Conservation (phyloP, 441 rosid species). For the Manihot esculenta region DNA sequence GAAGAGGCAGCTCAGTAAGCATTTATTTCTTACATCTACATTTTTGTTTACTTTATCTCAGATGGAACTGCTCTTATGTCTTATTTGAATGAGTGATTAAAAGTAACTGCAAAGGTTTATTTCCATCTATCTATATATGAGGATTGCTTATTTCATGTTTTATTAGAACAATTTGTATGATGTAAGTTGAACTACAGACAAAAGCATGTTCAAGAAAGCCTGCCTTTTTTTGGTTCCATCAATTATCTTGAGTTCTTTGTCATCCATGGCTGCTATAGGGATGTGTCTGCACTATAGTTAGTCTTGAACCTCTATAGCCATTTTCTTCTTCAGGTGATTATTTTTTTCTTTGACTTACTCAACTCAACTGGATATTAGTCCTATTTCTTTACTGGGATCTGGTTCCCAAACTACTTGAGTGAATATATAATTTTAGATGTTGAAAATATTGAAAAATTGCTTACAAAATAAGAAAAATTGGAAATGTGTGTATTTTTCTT, state of each 20-base stretch:
- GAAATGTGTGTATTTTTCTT: not conserved
- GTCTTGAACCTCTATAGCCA: not conserved
- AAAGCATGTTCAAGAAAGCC: not conserved
- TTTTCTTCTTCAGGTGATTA: not conserved
- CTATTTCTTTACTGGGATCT: not conserved
- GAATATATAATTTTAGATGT: not conserved
- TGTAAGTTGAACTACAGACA: not conserved
- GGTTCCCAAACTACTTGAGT: not conserved
- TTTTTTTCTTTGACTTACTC: not conserved
- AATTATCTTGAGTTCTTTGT: not conserved
- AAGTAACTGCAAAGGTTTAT: not conserved
- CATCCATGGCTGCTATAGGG: not conserved
- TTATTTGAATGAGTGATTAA: not conserved
- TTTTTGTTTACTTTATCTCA: slow-evolving; percentile 7
- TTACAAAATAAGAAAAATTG: no score
- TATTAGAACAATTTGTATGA: not conserved
- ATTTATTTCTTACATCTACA: slow-evolving; percentile 12
- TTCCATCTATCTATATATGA: no score
- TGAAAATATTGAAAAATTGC: no score
- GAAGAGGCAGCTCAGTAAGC: slow-evolving; percentile 87
- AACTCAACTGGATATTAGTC: not conserved
- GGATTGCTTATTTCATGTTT: not conserved
- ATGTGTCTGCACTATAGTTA: not conserved
- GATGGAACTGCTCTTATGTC: not conserved
- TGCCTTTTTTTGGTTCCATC: not conserved